phyloP scores from a whole-genome alignment of 306 rosid genomes.

The Glycine latifolia region DNA sequence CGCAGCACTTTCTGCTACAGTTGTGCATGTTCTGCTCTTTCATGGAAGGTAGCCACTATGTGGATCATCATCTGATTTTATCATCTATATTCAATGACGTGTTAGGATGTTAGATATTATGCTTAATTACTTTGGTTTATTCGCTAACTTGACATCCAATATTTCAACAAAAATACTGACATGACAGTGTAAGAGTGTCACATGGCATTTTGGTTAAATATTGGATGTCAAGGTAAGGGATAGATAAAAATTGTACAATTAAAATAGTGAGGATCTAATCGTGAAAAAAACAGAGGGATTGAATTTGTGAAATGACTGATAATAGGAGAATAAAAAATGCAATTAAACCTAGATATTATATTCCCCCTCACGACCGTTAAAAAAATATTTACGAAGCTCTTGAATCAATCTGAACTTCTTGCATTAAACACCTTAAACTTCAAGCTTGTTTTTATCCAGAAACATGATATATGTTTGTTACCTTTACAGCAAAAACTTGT shows the following conservation, averaged over 20 bases:
- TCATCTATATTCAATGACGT: conserved; percentile 1
- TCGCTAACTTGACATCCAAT: too few relatives aligned
- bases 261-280: neutral
- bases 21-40: conserved; percentile 77
- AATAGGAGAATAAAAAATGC: too few relatives aligned
- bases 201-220: neutral
- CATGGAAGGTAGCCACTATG: conserved; percentile 63
- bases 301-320: too few relatives aligned
- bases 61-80: neutral
- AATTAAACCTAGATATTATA: neutral
- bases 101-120: neutral
- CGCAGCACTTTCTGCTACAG: conserved; percentile 76
- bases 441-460: conserved; percentile 1
- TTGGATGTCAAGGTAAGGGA: neutral
- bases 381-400: neutral
- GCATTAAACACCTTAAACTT: neutral
- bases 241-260: neutral
- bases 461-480: neutral
- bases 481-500: neutral
- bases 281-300: too few relatives aligned
- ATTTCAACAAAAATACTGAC: too few relatives aligned
- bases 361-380: neutral
- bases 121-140: neutral
- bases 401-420: conserved; percentile 6
- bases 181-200: neutral